Percentiles rank a stretch among this genome's conserved stretches.
Evolutionary conservation across 164 flowering plant genomes (phyloP).

Genomic region (Umbilicus rupestris): DNA sequence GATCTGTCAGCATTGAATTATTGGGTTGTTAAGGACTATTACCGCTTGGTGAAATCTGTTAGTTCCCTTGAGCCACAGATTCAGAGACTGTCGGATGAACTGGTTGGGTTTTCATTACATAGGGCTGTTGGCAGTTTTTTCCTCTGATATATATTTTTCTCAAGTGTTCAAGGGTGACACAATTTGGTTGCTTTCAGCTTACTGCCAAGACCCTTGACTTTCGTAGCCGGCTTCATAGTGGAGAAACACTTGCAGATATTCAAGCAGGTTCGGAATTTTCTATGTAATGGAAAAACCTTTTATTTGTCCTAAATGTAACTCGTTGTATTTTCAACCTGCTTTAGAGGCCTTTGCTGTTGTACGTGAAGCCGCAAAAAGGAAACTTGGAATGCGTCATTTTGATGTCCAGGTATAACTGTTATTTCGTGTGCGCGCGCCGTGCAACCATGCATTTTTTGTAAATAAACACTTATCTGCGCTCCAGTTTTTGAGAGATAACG

Average conservation of each 20-base stretch:
- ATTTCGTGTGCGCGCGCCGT: too few relatives aligned
- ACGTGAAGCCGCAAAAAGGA: constrained; percentile 94
- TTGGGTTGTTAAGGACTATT: constrained; percentile 88
- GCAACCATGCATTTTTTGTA: neutral
- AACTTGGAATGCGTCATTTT: constrained; percentile 98
- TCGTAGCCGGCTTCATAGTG: constrained; percentile 49
- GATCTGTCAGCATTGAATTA: constrained; percentile 52
- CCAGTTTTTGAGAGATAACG: neutral
- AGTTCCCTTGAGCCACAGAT: constrained; percentile 57
- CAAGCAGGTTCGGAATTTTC: constrained; percentile 57
- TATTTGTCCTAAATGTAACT: neutral
- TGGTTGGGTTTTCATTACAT: constrained; percentile 29
- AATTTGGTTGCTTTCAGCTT: constrained; percentile 28
- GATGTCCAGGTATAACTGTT: constrained; percentile 80
- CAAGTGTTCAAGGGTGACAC: neutral
- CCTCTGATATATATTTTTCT: neutral
- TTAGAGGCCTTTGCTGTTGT: constrained; percentile 98
- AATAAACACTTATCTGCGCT: neutral
- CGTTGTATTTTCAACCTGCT: constrained; percentile 5
- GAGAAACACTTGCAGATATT: constrained; percentile 81
- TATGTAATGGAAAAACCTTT: neutral
- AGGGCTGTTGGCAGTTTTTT: neutral
- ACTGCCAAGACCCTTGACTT: constrained; percentile 73
- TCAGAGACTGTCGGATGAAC: constrained; percentile 58
- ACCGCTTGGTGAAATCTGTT: constrained; percentile 63